These are phyloP conservation scores for Sarocladiaceae sp. DNA, from an alignment of 2,329 filamentous ascomycete species.

Conservation along the genomic window DNA sequence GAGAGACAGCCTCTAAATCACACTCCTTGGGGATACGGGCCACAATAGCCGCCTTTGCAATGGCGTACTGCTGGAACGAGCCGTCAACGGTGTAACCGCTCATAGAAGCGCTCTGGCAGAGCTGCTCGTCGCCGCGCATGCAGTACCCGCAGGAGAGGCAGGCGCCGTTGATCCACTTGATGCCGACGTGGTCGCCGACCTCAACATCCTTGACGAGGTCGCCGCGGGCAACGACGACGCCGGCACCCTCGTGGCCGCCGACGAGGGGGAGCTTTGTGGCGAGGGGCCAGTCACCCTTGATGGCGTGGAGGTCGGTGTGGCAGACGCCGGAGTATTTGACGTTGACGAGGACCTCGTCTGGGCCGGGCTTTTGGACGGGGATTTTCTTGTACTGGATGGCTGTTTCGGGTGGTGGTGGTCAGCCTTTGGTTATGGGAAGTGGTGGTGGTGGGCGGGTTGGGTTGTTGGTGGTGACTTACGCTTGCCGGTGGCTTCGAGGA, in stretches of 20 bases:
- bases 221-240: constrained; percentile 74
- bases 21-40: constrained; percentile 74
- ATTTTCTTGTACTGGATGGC: constrained; percentile 72
- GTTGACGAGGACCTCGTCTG: constrained; percentile 88
- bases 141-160: constrained; percentile 83
- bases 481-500: constrained; percentile 75
- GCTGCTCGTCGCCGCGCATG: constrained; percentile 71
- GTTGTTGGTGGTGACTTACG: constrained; percentile 42
- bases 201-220: constrained; percentile 70
- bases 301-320: constrained; percentile 75
- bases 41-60: constrained; percentile 81
- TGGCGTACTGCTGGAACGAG: constrained; percentile 85
- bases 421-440: background rate
- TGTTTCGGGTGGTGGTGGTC: constrained; percentile 21
- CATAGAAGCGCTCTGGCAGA: constrained; percentile 68
- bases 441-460: too few relatives aligned
- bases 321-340: constrained; percentile 87
- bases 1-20: constrained; percentile 69
- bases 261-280: constrained; percentile 77
- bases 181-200: constrained; percentile 77
- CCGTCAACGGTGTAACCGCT: constrained; percentile 93
- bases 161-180: constrained; percentile 90
- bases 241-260: constrained; percentile 74
- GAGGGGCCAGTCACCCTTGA: constrained; percentile 87
- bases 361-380: constrained; percentile 70